Evolutionary conservation across 2,329 filamentous ascomycete species (phyloP).

Genomic region (Colletotrichum cereale): DNA sequence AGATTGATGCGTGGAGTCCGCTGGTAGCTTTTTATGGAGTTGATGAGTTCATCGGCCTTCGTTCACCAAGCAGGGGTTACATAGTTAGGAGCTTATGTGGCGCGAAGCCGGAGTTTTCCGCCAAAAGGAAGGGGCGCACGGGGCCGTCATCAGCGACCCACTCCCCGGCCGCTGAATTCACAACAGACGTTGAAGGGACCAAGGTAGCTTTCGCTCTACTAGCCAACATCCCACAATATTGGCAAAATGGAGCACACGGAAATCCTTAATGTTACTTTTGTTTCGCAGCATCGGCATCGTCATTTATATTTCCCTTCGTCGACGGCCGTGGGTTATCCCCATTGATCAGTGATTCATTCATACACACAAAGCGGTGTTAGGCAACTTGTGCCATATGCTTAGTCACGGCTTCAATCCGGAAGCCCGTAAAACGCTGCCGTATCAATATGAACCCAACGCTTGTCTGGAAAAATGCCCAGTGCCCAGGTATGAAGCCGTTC

Average conservation of each 20-base stretch:
- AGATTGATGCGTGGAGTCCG: constrained; percentile 23
- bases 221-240: not conserved
- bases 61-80: constrained; percentile 33
- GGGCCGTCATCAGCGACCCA: constrained; percentile 4
- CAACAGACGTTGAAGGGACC: not conserved
- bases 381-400: constrained; percentile 27
- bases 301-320: constrained; percentile 35
- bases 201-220: not conserved
- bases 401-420: constrained; percentile 30
- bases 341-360: constrained; percentile 39
- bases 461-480: constrained; percentile 25
- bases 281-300: constrained; percentile 28
- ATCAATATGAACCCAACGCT: constrained; percentile 38
- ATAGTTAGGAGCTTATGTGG: constrained; percentile 37
- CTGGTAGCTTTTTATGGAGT: constrained; percentile 36
- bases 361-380: constrained; percentile 35
- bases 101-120: constrained; percentile 35
- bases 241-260: not conserved
- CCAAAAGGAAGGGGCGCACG: constrained; percentile 30
- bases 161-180: not conserved
- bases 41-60: constrained; percentile 39
- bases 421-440: constrained; percentile 33
- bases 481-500: constrained; percentile 34
- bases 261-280: not conserved
- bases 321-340: constrained; percentile 28